Base-by-base conservation (phyloP, 2,329 filamentous ascomycete species). In the Alternaria gansuensis region DNA sequence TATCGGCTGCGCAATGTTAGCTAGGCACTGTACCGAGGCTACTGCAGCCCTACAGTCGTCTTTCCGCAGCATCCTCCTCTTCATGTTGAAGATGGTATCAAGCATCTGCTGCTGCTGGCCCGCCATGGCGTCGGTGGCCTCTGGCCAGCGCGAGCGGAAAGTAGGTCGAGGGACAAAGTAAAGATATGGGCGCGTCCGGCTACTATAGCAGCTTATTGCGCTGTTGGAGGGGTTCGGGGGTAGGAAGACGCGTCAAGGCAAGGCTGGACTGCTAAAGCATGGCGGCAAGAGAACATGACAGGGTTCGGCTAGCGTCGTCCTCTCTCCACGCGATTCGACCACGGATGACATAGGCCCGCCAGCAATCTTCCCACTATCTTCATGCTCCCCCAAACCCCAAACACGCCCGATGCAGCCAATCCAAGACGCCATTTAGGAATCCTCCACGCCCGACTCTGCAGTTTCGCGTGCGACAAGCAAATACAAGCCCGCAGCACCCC, bases 1-100 rank as follows among this genome's bases (percentile, higher is more conserved):
- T 91, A 75, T 93, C 91, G 62, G 92, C 91, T 93, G 78, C 37
- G 29, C 23, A 28, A 9, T 13, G 62, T 74, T 48, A 74, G 71
- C 59, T 13, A 52, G 37, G 23, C 34, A 34, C 36, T 14, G 36
- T 21, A 49, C n/a, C 13, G 31, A 44, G 37, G 46, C 14, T n/a
- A 33, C 28, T 23, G 31, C 24, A 40, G 23, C 7, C 71, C 48
- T 70, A 78, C 76, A 73, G 44, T 78, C 74, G 39, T 75, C 74
- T 51, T 63, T 69, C 9, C 73, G 71, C 26, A 76, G 54, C 23
- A 78, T 61, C 60, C 70, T 71, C 61, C 73, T 67, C 71, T 78
- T 78, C 74, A 78, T 77, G 54, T 62, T 73, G 66, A 77, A 76
- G 62, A 78, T 78, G 54, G 75, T 75, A 54, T 78, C 75, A 34